Percentiles rank a stretch among this genome's conserved stretches.
Evolutionary conservation across 352 stramenopile genomes (phyloP).

Genomic region (Globisporangium canariense): DNA sequence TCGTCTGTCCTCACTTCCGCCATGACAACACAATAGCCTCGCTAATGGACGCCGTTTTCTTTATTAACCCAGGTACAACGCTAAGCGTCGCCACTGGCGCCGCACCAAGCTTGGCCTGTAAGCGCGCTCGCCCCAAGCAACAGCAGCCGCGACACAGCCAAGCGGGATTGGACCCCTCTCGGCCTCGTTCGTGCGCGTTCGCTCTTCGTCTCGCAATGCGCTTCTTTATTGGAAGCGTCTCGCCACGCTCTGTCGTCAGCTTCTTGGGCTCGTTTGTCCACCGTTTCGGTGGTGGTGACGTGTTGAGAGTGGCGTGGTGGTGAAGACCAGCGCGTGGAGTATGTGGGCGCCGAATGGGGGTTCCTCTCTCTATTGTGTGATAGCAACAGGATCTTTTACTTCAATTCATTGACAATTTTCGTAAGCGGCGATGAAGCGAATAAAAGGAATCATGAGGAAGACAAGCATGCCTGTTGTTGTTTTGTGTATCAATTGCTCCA

Average conservation of each 20-base stretch:
- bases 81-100: constrained; percentile 99
- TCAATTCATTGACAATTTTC: neutral
- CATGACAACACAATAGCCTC: neutral
- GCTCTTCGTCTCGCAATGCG: neutral
- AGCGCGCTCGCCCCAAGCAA: constrained; percentile 36
- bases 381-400: constrained; percentile 16
- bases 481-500: neutral
- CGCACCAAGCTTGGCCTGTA: constrained; percentile 99
- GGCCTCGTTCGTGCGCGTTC: neutral
- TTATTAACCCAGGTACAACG: constrained; percentile 93
- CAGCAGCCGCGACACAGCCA: constrained; percentile 11
- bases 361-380: constrained; percentile 10
- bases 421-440: constrained; percentile 12
- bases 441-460: constrained; percentile 18
- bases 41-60: neutral
- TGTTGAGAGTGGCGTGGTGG: neutral
- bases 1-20: neutral
- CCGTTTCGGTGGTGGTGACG: neutral
- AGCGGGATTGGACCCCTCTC: constrained; percentile 1
- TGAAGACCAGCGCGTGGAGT: neutral
- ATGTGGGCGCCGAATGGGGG: neutral
- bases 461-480: neutral
- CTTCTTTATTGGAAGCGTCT: neutral
- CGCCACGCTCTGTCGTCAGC: neutral
- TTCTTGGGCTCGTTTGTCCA: neutral